These are phyloP conservation scores for Clitopilus hobsonii DNA, from an alignment of 768 basidiomycete genomes.

Conservation along the genomic window DNA sequence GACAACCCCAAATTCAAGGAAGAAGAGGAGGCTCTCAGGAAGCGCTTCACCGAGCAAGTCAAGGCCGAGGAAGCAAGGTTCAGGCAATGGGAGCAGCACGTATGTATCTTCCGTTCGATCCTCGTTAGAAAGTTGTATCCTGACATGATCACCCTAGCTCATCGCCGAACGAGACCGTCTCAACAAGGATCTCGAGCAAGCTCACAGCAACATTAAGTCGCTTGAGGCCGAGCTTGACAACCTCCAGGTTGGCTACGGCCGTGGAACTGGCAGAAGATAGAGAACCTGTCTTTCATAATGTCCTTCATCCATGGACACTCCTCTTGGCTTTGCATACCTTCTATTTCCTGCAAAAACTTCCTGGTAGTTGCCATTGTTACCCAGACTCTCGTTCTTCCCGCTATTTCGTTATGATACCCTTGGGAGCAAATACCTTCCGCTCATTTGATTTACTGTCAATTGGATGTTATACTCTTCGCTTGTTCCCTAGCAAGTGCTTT, in stretches of 20 bases:
- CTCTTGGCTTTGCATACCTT: not conserved
- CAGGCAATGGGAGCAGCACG: conserved; percentile 99
- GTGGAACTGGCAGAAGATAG: conserved; percentile 66
- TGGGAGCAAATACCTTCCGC: conserved; percentile 1
- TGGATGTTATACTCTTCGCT: conserved; percentile 1
- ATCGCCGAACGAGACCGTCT: conserved; percentile 97
- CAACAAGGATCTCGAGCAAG: conserved; percentile 96
- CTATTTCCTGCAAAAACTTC: not conserved
- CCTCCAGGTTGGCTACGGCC: conserved; percentile 80
- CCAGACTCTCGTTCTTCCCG: not conserved
- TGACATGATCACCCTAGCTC: conserved; percentile 50
- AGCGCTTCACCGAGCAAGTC: conserved; percentile 99
- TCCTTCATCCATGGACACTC: not conserved
- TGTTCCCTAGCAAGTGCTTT: not conserved
- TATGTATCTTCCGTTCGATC: conserved; percentile 36
- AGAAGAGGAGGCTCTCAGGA: conserved; percentile 94
- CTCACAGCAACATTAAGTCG: conserved; percentile 87
- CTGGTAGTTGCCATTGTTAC: not conserved
- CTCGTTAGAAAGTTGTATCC: conserved; percentile 6
- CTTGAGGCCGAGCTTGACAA: conserved; percentile 89
- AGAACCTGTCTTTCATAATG: not conserved
- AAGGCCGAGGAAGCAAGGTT: conserved; percentile 97
- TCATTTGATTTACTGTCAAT: conserved; percentile 1
- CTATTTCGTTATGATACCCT: not conserved
- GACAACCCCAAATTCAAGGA: conserved; percentile 99